Evolutionary conservation across 192 early-diverging fungal species (phyloP), one percentile per base, ranked within the genome.

Genomic region (Chytriomyces confervae): DNA sequence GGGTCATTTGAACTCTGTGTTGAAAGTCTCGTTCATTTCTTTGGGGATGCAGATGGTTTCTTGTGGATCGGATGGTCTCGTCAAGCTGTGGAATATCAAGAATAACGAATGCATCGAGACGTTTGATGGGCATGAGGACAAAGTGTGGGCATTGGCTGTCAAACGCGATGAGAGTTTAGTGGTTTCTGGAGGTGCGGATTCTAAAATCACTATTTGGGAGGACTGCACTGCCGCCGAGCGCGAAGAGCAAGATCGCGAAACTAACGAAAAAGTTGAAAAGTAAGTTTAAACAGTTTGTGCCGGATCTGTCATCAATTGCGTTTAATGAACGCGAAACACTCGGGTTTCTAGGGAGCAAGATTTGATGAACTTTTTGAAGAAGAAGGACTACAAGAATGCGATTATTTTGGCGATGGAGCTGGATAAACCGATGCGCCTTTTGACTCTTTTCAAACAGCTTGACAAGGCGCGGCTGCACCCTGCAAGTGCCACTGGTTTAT

Each of bases 41-140:
- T 85, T 88, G 7, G 98, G 98, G 18, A 88, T 92, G 61, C 98
- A 99, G 80, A 79, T 99, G 46, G 81, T 95, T 20, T 95, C 93
- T 18, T 88, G 87, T 36, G 96, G 95, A 8, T 94, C 94, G 0
- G 98, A 99, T 76, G 96, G 96, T 18, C 87, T 99, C 53, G 84
- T 98, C 63, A 99, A 99, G 84, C 81, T 99, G 43, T 99, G 98
- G 98, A 97, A 91, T 27, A 94, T 97, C 78, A 93, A 94, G 63
- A 92, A 87, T 20, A 92, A 92, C 53, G 94, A 95, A 76, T 99
- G 98, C 82, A 93, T 94, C 10, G 80, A 84, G 4, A 99, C 97
- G 6, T 83, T 98, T 29, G 98, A 99, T 81, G 92, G 93, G 63
- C 96, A 98, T 77, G 94, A 96, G 24, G 95, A 96, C 81, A 95